Base-by-base conservation (phyloP, 495 filamentous ascomycete species). In the Aspergillus carlsbadensis region DNA sequence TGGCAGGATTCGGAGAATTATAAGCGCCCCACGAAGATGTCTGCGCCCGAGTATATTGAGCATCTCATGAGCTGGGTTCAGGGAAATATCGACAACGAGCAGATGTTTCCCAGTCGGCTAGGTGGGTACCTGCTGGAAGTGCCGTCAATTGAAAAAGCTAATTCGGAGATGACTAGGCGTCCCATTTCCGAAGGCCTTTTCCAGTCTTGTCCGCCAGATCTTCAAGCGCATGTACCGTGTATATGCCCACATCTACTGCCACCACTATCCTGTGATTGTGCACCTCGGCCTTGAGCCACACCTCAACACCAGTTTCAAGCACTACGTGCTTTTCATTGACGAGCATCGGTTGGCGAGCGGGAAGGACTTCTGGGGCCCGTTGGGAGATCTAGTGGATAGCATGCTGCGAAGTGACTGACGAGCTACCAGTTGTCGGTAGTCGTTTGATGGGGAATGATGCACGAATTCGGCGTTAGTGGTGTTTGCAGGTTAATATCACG, bases 161-260 rank as follows among this genome's bases (percentile, higher is more conserved):
- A 68, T 41, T 1, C 31, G 14, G 53, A 10, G 1, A 31, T 13
- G 0, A 13, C 40, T 58, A 92, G 93, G 94, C 59, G 92, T 97
- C 4, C 88, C 94, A 4, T 98, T 98, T 74, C 93, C 94, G 37
- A 96, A 96, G 70, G 86, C 84, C 13, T 98, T 98, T 74, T 85
- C 90, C 34, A 77, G 85, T 56, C 84, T 94, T 50, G 82, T 96
- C 43, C 87, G 91, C 51, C 91, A 96, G 77, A 87, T 98, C 62
- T 96, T 98, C 82, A 98, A 98, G 80, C 88, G 94, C 61, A 85
- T 98, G 71, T 98, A 98, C 74, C 89, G 94, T 55, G 93, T 98
- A 48, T 98, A 98, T 73, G 94, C 94, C 35, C 94, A 98, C 72
- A 96, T 98, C 64, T 98, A 98, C 81, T 98, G 94, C 81, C 94